phyloP scores from a whole-genome alignment of 2,329 filamentous ascomycete species.

The Meredithiella fracta region DNA sequence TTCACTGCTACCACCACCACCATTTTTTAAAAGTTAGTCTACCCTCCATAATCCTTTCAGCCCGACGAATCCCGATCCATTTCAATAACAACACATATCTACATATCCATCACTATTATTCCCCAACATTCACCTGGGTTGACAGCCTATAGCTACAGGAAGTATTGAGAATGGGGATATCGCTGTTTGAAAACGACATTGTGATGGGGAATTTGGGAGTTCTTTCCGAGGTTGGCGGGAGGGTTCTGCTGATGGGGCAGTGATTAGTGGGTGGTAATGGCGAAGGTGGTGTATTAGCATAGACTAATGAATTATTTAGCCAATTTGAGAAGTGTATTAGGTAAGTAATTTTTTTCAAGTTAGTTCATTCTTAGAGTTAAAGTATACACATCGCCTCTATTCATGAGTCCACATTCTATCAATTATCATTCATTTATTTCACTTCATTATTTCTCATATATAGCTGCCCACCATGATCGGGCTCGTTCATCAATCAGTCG shows the following conservation, averaged over 20 bases:
- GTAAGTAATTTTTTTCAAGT: neutral
- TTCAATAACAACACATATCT: too few relatives aligned
- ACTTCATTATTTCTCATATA: neutral
- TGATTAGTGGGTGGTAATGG: neutral
- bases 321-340: neutral
- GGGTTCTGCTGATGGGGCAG: neutral
- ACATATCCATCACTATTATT: too few relatives aligned
- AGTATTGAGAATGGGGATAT: neutral
- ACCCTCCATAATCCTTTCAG: too few relatives aligned
- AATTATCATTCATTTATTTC: neutral
- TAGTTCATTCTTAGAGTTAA: neutral
- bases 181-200: neutral
- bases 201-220: neutral
- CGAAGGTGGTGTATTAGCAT: neutral
- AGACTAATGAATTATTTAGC: too few relatives aligned
- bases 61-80: too few relatives aligned
- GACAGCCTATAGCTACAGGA: neutral
- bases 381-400: too few relatives aligned
- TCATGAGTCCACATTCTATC: neutral
- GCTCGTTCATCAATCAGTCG: conserved; percentile 75
- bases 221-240: neutral
- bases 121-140: too few relatives aligned
- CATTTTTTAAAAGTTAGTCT: too few relatives aligned
- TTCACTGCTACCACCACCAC: too few relatives aligned
- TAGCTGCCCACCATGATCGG: conserved; percentile 50